Evolutionary conservation across 768 basidiomycete species (phyloP), one percentile per base, ranked within the genome.

Genomic region (Suillus brevipes): DNA sequence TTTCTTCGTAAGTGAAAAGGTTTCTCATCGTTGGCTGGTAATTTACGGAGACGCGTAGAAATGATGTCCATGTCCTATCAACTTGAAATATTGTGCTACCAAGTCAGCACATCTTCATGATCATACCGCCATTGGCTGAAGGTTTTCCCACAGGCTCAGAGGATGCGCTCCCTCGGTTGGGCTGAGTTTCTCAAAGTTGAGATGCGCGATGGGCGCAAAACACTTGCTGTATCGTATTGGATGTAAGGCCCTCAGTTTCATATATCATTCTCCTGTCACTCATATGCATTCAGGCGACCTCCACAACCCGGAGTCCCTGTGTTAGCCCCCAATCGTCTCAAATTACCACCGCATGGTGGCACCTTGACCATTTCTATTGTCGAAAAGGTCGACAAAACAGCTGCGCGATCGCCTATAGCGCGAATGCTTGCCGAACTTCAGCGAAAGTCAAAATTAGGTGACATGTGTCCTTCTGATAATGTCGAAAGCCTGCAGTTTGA

Each of bases 41-140:
- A 31, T 49, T 25, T 61, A 69, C 28, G 69, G 36, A 56, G 20
- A 12, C 60, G 9, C 5, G 9, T 67, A 96, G 94, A 95, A 74
- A 90, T 93, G 82, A 92, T 95, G 86, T 92, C 94, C 1, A 77
- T 97, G 65, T 90, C 92, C 2, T 97, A 97, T 76, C 95, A 97
- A 71, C 83, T 98, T 18, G 96, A 95, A 76, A 91, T 95, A 67
- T 76, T 98, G 57, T 89, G 88, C 84, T 91, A 88, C 71, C 93
- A 95, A 73, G 84, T 81, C 61, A n/a, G 74, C 64, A 42, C 18
- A 38, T 49, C 25, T 43, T 20, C 9, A 20, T 53, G 13, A 49
- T 45, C 8, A 53, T 36, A 49, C 20, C 8, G 25, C 18, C 13
- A 23, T 37, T 49, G 16, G 7, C 37, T 60, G 57, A 66, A 23